phyloP scores from a whole-genome alignment of 2,329 filamentous ascomycete genomes.

The Epichloe festucae region DNA sequence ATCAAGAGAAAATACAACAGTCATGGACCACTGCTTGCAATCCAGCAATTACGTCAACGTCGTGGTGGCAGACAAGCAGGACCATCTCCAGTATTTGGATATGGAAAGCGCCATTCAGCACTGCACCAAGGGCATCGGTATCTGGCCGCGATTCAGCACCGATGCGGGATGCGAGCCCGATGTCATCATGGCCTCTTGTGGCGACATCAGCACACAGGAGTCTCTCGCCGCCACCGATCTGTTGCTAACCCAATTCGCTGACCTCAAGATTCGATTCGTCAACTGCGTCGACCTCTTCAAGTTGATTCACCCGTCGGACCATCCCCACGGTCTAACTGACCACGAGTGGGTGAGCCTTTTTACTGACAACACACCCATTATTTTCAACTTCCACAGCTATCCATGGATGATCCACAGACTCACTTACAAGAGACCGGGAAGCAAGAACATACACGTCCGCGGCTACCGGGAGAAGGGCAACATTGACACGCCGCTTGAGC shows the following conservation, averaged over 20 bases:
- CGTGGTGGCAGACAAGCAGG: conserved; percentile 67
- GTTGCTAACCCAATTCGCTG: conserved; percentile 56
- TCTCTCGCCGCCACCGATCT: conserved; percentile 62
- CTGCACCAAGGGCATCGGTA: conserved; percentile 66
- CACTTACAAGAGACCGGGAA: conserved; percentile 61
- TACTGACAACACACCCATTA: conserved; percentile 56
- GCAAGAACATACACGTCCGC: conserved; percentile 56
- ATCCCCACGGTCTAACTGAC: conserved; percentile 60
- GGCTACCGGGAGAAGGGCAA: conserved; percentile 78
- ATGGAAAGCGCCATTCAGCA: conserved; percentile 63
- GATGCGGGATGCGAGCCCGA: conserved; percentile 57
- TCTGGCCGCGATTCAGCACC: conserved; percentile 67
- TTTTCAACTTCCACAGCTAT: conserved; percentile 80
- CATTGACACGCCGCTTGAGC: conserved; percentile 67
- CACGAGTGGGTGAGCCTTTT: conserved; percentile 56
- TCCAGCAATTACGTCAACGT: conserved; percentile 72
- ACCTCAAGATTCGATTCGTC: conserved; percentile 65
- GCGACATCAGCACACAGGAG: conserved; percentile 63
- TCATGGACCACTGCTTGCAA: conserved; percentile 63
- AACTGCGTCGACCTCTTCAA: conserved; percentile 75
- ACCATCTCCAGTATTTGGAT: conserved; percentile 61
- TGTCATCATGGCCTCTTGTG: conserved; percentile 63
- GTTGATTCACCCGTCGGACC: conserved; percentile 54
- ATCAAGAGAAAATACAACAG: conserved; percentile 14
- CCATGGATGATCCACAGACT: conserved; percentile 68